A percentile compares a stretch with the other conserved stretches of the same genome.
These are phyloP conservation scores for Mycena polygramma DNA, from an alignment of 768 basidiomycete species.

Conservation along the genomic window DNA sequence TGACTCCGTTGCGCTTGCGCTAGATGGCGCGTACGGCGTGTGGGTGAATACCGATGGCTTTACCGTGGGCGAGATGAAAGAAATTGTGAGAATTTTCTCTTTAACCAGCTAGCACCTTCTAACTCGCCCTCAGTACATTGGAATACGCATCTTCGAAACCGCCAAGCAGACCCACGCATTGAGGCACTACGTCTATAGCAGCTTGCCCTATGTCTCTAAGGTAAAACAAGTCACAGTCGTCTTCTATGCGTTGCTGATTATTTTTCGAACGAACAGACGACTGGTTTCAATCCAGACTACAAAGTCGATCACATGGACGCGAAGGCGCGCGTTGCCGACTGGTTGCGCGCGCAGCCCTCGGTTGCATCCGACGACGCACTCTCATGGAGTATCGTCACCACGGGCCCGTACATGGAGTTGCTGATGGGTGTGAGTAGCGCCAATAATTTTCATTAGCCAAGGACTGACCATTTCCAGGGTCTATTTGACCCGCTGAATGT, in stretches of 20 bases:
- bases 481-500: conserved; percentile 29
- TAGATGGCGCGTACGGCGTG: conserved; percentile 54
- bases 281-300: conserved; percentile 23
- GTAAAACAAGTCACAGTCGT: background rate
- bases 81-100: conserved; percentile 39
- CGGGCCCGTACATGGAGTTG: conserved; percentile 30
- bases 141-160: conserved; percentile 57
- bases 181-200: conserved; percentile 57
- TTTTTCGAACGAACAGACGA: background rate
- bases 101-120: background rate
- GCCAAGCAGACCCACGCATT: conserved; percentile 49
- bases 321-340: conserved; percentile 27
- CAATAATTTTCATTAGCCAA: background rate
- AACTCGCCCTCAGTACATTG: conserved; percentile 41
- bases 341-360: conserved; percentile 24
- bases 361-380: conserved; percentile 13
- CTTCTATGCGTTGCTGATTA: background rate
- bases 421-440: conserved; percentile 10
- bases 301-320: conserved; percentile 28
- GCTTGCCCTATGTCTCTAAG: conserved; percentile 26
- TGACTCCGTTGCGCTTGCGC: conserved; percentile 43
- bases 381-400: conserved; percentile 31
- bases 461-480: background rate
- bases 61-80: conserved; percentile 56
- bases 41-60: conserved; percentile 58